phyloP scores from a whole-genome alignment of 768 basidiomycete genomes.

The Paxillus involutus region DNA sequence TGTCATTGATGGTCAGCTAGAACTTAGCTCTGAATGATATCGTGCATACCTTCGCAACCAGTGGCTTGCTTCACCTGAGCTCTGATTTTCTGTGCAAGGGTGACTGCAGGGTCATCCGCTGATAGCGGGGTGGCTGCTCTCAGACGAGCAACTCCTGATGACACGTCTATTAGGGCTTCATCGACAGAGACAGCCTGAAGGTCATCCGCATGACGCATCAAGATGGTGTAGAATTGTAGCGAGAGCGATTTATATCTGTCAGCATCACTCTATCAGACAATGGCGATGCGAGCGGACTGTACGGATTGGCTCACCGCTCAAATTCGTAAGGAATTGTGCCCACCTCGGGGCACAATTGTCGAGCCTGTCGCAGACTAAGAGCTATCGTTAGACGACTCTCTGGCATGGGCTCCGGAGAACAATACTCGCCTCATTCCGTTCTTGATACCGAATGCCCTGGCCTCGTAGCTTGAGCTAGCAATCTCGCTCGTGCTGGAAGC shows the following conservation, averaged over 20 bases:
- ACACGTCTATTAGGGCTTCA: slow-evolving; percentile 91
- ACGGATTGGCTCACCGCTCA: slow-evolving; percentile 52
- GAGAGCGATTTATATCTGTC: slow-evolving; percentile 84
- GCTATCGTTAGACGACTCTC: slow-evolving; percentile 1
- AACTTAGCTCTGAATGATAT: not conserved
- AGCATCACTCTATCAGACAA: not conserved
- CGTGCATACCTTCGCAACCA: slow-evolving; percentile 70
- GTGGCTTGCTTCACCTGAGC: slow-evolving; percentile 75
- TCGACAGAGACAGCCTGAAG: slow-evolving; percentile 96
- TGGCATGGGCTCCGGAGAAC: not conserved
- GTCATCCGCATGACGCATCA: slow-evolving; percentile 88
- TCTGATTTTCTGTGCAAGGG: slow-evolving; percentile 81
- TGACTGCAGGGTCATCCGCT: slow-evolving; percentile 60
- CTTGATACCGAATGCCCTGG: slow-evolving; percentile 80
- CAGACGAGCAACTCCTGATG: slow-evolving; percentile 50
- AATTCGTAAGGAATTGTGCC: slow-evolving; percentile 93
- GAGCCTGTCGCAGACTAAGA: slow-evolving; percentile 73
- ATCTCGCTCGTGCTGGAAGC: slow-evolving; percentile 88
- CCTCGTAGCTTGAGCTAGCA: slow-evolving; percentile 93
- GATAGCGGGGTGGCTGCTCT: slow-evolving; percentile 22
- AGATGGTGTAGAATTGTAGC: slow-evolving; percentile 86
- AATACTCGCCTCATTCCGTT: slow-evolving; percentile 88
- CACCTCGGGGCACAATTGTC: slow-evolving; percentile 70
- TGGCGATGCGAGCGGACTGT: not conserved
- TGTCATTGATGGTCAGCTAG: slow-evolving; percentile 26